A percentile compares a stretch with the other conserved stretches of the same genome.
Conservation (phyloP, 140 eudicot genomes). For the Ambrosia hybrid region DNA sequence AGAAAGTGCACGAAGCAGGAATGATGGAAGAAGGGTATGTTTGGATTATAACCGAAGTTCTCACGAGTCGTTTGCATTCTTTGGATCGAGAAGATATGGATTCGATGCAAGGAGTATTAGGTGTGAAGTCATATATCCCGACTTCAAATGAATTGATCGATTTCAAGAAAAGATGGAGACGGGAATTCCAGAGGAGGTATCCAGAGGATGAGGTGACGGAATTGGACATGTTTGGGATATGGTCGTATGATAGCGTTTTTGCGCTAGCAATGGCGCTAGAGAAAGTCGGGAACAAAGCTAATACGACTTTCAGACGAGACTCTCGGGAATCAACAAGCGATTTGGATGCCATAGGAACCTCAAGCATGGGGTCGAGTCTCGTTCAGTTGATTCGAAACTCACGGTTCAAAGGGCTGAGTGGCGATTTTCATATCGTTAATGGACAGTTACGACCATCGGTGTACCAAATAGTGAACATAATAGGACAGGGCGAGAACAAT, state of each 20-base stretch:
- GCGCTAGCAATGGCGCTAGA: conserved; percentile 47
- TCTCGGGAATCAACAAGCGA: conserved; percentile 1
- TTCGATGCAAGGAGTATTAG: conserved; percentile 48
- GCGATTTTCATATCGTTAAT: conserved; percentile 34
- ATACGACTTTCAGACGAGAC: no score
- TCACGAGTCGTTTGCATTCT: conserved; percentile 24
- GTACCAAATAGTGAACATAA: conserved; percentile 49
- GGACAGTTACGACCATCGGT: conserved; percentile 41
- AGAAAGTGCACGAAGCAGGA: conserved; percentile 38
- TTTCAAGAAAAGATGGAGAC: conserved; percentile 40
- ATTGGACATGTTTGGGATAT: conserved; percentile 38
- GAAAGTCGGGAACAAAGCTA: no score
- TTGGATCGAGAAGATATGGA: conserved; percentile 16
- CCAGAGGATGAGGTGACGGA: conserved; percentile 32
- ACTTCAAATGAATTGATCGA: conserved; percentile 15
- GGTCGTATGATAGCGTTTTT: conserved; percentile 44
- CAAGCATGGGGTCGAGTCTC: background rate
- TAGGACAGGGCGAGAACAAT: conserved; percentile 28
- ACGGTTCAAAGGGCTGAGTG: conserved; percentile 40
- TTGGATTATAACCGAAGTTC: conserved; percentile 48
- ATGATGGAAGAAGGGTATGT: conserved; percentile 57
- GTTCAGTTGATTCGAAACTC: conserved; percentile 30
- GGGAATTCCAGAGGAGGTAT: conserved; percentile 29
- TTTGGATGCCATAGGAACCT: conserved; percentile 12
- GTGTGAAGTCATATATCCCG: conserved; percentile 41